phyloP scores from a whole-genome alignment of 768 basidiomycete species.

The Botryobasidium botryosum region DNA sequence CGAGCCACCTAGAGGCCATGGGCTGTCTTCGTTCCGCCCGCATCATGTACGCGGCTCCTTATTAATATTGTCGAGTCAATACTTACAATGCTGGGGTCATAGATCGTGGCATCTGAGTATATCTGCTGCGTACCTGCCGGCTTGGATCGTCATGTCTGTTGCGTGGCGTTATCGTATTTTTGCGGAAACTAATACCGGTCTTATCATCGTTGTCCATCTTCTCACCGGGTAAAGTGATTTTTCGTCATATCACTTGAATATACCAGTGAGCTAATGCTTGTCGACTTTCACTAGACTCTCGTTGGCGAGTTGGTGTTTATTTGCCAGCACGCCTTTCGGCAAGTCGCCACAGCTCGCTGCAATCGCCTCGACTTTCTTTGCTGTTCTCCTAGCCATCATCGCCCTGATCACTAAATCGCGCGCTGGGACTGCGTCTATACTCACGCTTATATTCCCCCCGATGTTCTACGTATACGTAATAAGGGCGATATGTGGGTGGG shows the following conservation, averaged over 20 bases:
- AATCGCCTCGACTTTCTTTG: constrained; percentile 44
- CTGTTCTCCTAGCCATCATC: constrained; percentile 48
- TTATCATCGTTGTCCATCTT: constrained; percentile 48
- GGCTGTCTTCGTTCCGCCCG: constrained; percentile 55
- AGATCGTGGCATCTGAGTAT: constrained; percentile 51
- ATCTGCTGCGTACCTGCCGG: constrained; percentile 52
- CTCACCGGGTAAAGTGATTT: constrained; percentile 26
- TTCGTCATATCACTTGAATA: not conserved
- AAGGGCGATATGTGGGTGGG: constrained; percentile 49
- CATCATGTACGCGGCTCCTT: constrained; percentile 29
- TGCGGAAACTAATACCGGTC: constrained; percentile 34
- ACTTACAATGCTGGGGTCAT: not conserved
- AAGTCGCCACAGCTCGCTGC: constrained; percentile 60
- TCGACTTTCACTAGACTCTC: constrained; percentile 31
- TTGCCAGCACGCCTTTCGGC: constrained; percentile 50
- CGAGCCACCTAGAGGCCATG: constrained; percentile 66
- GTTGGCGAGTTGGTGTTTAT: constrained; percentile 56
- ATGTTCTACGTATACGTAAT: constrained; percentile 59
- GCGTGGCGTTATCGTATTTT: constrained; percentile 57
- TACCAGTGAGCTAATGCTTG: too few species aligned
- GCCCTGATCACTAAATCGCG: constrained; percentile 35
- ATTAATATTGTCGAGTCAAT: constrained; percentile 1
- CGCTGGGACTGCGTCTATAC: constrained; percentile 36
- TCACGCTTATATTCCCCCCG: constrained; percentile 58
- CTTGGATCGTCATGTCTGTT: constrained; percentile 51